phyloP scores from a whole-genome alignment of 805 yeast genomes.

The Wickerhamomyces mucosus region DNA sequence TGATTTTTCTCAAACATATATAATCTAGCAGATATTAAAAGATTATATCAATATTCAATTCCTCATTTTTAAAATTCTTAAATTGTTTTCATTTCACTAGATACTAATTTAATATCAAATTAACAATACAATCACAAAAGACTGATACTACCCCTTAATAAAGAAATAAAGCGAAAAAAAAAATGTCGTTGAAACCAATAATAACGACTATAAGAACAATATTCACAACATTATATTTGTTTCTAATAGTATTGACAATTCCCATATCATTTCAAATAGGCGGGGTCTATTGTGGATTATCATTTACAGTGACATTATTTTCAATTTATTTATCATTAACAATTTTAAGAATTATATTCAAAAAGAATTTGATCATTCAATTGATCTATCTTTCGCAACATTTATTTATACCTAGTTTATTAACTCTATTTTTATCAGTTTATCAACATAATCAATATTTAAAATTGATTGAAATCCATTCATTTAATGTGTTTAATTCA shows the following conservation, averaged over 20 bases:
- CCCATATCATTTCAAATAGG: conserved; percentile 94
- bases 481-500: conserved; percentile 18
- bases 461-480: conserved; percentile 11
- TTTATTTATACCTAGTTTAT: conserved; percentile 67
- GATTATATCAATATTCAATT: too few relatives aligned
- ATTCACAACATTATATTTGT: conserved; percentile 51
- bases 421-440: conserved; percentile 57
- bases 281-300: conserved; percentile 81
- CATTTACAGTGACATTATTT: conserved; percentile 69
- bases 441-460: conserved; percentile 29
- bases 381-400: conserved; percentile 71
- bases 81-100: too few relatives aligned
- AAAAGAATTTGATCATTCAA: conserved; percentile 23
- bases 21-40: too few relatives aligned
- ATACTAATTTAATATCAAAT: too few relatives aligned
- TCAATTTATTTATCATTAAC: conserved; percentile 64
- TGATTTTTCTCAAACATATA: too few relatives aligned
- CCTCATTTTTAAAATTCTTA: too few relatives aligned
- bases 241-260: conserved; percentile 67
- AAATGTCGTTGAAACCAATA: conserved; percentile 2
- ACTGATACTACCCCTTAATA: too few relatives aligned
- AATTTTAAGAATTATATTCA: conserved; percentile 49
- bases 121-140: too few relatives aligned
- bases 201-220: conserved; percentile 17
- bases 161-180: too few relatives aligned